Conservation (phyloP, 441 rosid species). For the Populus hybrid region DNA sequence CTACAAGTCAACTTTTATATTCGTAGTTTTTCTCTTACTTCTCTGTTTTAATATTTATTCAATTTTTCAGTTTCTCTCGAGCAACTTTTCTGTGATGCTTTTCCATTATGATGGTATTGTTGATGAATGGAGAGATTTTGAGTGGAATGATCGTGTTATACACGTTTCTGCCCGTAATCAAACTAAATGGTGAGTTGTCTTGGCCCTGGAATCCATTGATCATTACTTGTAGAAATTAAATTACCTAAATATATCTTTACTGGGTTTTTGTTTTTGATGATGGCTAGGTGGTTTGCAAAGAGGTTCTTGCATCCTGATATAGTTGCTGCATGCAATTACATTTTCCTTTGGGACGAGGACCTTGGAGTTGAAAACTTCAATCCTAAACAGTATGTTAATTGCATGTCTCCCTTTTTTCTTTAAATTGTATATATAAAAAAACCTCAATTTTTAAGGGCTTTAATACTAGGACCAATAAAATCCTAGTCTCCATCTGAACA, state of each 20-base stretch:
- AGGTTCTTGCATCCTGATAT: conserved; percentile 76
- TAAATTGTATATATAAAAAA: no score
- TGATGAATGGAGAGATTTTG: conserved; percentile 55
- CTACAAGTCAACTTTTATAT: neutral
- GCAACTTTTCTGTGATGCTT: conserved; percentile 58
- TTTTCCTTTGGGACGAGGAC: conserved; percentile 82
- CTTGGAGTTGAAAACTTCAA: conserved; percentile 65
- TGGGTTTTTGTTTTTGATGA: conserved; percentile 8
- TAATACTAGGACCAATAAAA: neutral
- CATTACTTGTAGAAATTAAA: neutral
- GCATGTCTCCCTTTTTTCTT: neutral
- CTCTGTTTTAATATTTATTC: conserved; percentile 1
- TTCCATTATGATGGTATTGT: conserved; percentile 69
- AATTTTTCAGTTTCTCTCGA: conserved; percentile 49
- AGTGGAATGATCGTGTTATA: conserved; percentile 48
- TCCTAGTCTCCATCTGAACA: neutral
- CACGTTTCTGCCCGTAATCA: conserved; percentile 64
- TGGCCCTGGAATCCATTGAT: conserved; percentile 2
- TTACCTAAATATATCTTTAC: neutral
- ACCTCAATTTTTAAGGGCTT: neutral
- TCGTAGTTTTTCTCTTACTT: neutral
- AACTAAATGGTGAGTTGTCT: conserved; percentile 59
- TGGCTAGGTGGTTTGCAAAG: conserved; percentile 80
- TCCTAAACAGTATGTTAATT: conserved; percentile 42
- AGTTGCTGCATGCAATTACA: conserved; percentile 54